Base-by-base conservation (phyloP, 176 grass and related monocot genomes). In the Chrysopogon serrulatus region DNA sequence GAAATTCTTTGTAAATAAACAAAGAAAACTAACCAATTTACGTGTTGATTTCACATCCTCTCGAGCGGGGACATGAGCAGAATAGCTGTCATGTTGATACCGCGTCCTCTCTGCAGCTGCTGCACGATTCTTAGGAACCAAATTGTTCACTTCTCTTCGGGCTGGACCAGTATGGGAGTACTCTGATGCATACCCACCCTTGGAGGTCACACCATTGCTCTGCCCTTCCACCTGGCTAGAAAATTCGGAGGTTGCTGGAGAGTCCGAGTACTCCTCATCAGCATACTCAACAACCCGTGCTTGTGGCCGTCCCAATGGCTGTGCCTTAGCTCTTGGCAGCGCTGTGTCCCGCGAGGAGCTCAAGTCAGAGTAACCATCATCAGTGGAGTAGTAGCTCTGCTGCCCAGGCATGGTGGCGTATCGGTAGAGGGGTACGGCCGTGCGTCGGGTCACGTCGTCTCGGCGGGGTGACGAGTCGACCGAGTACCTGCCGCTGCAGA, bases 281-380 rank as follows among this genome's bases (percentile, higher is more conserved):
- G 84, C 87, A 30, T 90, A 93, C 48, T 73, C 88, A 56, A 84
- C 73, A 3, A 87, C 65, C 47, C 78, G 91, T 66, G 67, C 68
- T 24, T 76, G 82, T 2, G 90, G 92, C 44, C 45, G 83, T 24
- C 45, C 68, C 40, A 76, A 65, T 42, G 86, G 93, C 27, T 82
- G 89, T 48, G 79, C 65, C 76, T 90, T 87, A 39, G 78, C 24
- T 82, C 79, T 91, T 2, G 88, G 91, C 21, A 86, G 78, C 48
- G 86, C 49, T 2, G 97, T 92, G 78, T 99, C 97, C 68, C 87
- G 85, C 1, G 97, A 99, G 3, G 97, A 99, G 74, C 93, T 99
- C 21, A 99, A 65, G 80, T 96, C 97, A 23, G 93, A 96, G 81
- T 92, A 94, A 2, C 95, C 92, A 53, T 99, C 92, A 66, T 99